Conservation (phyloP, 495 filamentous ascomycete genomes). For the Neurospora africana region DNA sequence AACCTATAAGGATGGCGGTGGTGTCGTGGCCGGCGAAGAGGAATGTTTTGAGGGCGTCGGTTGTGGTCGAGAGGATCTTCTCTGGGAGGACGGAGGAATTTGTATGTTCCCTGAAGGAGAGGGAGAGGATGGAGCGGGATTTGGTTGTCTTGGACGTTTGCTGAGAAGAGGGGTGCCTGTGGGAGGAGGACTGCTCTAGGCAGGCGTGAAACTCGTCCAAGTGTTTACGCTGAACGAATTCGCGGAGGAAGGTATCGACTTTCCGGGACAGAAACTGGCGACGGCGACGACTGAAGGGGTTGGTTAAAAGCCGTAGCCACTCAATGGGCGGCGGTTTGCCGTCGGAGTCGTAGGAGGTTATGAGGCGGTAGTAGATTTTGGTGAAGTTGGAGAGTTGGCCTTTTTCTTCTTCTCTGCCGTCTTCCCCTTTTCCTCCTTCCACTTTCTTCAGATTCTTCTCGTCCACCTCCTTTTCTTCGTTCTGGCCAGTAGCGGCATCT, state of each 20-base stretch:
- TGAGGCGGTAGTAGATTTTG: constrained; percentile 16
- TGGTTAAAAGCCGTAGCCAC: constrained; percentile 10
- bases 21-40: constrained; percentile 43
- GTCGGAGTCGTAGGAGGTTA: constrained; percentile 10
- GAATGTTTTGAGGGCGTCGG: constrained; percentile 33
- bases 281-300: background rate
- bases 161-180: background rate
- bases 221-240: constrained; percentile 19
- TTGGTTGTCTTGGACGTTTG: background rate
- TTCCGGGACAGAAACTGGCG: background rate
- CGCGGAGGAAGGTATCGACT: constrained; percentile 11
- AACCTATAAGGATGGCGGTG: constrained; percentile 29
- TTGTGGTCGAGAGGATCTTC: constrained; percentile 11
- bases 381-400: constrained; percentile 17
- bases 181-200: background rate
- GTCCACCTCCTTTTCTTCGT: background rate
- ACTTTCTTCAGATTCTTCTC: too few species aligned
- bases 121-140: constrained; percentile 22
- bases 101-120: constrained; percentile 14
- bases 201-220: constrained; percentile 5
- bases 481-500: background rate
- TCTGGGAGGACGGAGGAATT: constrained; percentile 4
- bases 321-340: constrained; percentile 7
- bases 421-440: background rate
- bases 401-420: background rate